Evolutionary conservation across 2,329 filamentous ascomycete species (phyloP), one percentile per base, ranked within the genome.

Genomic region (Clonostachys sp.): DNA sequence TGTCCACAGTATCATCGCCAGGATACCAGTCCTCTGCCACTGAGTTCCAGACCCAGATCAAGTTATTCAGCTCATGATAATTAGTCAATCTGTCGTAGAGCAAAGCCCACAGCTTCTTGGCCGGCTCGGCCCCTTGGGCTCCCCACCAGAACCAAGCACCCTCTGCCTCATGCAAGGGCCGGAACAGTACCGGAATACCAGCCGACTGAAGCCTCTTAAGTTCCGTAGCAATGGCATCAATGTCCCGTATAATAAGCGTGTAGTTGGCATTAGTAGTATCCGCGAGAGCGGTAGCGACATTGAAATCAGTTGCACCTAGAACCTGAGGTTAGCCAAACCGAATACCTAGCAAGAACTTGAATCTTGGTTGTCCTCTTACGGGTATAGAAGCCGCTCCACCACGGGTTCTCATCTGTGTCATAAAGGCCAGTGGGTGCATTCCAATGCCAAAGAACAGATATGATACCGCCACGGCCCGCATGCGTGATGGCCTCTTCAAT

Each of bases 61-160:
- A 52, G 53, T 77, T 77, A 52, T 72, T 67, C 17, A 77, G 52
- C 3, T 56, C 52, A 53, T 77, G 74, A 44, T 70, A 53, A 34
- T 64, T 64, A 0, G 70, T 74, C 34, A 75, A 54, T 2, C 73
- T 62, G 40, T 73, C 63, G 46, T 73, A 74, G 43, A 77, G 36
- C 5, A 77, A 54, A 2, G 55, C 53, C 47, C 61, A 76, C 5
- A 77, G 60, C 54, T 72, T 60, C 59, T 74, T 75, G 51, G 58
- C 62, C 6, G 71, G 60, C 54, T 68, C 73, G 4, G 73, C 60
- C 0, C 72, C 72, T 51, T 72, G 63, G 1, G 72, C 72, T 7
- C 73, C 73, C 74, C 74, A 77, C 73, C 73, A 77, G 62, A 77
- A 77, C 74, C 73, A 77, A 0, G 46, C 62, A 3, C 73, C 72